Evolutionary conservation across 352 stramenopile genomes (phyloP), one percentile per base, ranked within the genome.

Genomic region (Phytophthora cactorum): DNA sequence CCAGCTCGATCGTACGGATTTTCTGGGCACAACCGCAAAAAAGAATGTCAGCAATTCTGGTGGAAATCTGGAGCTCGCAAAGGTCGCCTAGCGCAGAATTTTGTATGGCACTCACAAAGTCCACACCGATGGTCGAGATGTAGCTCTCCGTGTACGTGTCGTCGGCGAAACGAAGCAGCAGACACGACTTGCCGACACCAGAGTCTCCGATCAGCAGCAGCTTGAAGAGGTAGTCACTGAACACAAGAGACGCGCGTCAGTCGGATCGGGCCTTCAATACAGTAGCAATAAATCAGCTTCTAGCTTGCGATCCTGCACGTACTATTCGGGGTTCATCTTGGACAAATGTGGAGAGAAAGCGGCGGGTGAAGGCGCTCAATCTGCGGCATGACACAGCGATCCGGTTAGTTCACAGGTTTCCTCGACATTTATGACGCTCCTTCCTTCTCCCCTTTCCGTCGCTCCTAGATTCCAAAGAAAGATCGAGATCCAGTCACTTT

Each of bases 101-200:
- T 14, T 9, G 4, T 14, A 46, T 43, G 41, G 17, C 11, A 98
- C 92, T 92, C 87, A 99, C 95, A 85, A 99, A 99, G 82, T 99
- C 98, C 43, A 99, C 97, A 75, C 98, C 98, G 80, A 99, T 99
- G 59, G 98, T 99, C 52, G 97, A 99, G 78, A 99, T 99, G 82
- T 99, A 99, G 67, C 93, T 99, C 76, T 99, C 97, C 59, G 97
- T 99, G 90, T 99, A 99, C 57, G 97, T 98, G 86, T 99, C 97
- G 77, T 99, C 98, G 3, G 97, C 97, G 82, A 99, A 99, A 87
- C 97, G 92, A 25, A 99, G 88, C 66, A 99, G 82, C 68, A 99
- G 85, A 89, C 98, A 99, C 65, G 97, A 99, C 89, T 99, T 99
- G 53, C 97, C 95, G 63, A 99, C 97, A 59, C 97, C 97, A 11